Evolutionary conservation across 805 yeast species (phyloP).

Genomic region (Brettanomyces anomalus): DNA sequence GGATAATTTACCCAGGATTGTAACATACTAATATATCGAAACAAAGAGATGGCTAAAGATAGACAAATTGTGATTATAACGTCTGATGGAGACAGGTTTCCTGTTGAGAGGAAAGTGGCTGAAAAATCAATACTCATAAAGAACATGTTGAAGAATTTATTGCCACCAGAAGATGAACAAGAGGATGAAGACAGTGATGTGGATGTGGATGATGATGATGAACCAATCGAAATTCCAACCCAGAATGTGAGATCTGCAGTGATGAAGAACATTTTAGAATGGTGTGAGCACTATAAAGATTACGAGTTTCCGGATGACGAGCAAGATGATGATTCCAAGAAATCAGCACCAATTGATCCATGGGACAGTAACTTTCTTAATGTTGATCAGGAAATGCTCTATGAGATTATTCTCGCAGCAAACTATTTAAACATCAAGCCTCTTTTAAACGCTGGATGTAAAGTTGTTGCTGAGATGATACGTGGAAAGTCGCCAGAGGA

Average conservation of each 20-base stretch:
- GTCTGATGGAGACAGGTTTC: constrained; percentile 72
- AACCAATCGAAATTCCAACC: constrained; percentile 73
- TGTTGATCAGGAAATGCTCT: constrained; percentile 87
- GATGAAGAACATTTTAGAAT: constrained; percentile 82
- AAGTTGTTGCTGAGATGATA: constrained; percentile 77
- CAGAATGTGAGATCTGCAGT: constrained; percentile 87
- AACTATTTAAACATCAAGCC: constrained; percentile 72
- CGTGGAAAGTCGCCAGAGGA: constrained; percentile 75
- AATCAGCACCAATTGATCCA: constrained; percentile 85
- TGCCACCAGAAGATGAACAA: constrained; percentile 27
- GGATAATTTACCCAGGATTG: too few relatives aligned
- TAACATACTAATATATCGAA: too few relatives aligned
- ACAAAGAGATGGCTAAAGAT: constrained; percentile 12
- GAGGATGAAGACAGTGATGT: constrained; percentile 31
- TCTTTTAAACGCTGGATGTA: constrained; percentile 68
- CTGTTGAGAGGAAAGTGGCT: constrained; percentile 73
- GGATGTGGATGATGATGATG: constrained; percentile 49
- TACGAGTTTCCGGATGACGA: constrained; percentile 65
- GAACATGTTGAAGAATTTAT: constrained; percentile 72
- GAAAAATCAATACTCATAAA: constrained; percentile 79
- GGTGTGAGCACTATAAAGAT: constrained; percentile 93
- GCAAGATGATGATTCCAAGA: constrained; percentile 76
- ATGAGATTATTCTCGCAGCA: constrained; percentile 75
- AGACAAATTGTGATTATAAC: constrained; percentile 41
- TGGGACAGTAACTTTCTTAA: constrained; percentile 94